Percentiles rank a stretch among this genome's conserved stretches.
Evolutionary conservation across 176 grass and related monocot genomes (phyloP).

Genomic region (Oryza australiensis): DNA sequence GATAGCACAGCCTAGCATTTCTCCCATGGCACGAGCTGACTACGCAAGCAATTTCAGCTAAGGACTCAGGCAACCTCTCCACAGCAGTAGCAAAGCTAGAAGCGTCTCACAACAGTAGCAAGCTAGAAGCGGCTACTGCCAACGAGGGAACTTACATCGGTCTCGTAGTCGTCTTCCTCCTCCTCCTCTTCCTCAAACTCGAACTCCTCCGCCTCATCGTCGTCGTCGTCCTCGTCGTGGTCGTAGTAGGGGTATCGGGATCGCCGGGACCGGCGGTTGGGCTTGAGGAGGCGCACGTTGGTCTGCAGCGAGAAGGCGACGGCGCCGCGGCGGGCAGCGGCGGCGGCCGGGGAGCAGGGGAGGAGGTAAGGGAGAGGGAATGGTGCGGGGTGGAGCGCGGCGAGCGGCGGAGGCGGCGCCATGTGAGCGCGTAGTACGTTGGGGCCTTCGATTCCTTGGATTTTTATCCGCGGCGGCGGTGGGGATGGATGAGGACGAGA

Average conservation of each 20-base stretch:
- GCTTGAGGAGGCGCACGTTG: constrained; percentile 46
- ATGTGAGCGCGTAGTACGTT: constrained; percentile 37
- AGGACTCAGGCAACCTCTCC: background rate
- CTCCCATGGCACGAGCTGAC: background rate
- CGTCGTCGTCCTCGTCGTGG: constrained; percentile 35
- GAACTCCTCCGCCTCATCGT: constrained; percentile 34
- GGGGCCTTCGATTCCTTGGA: constrained; percentile 43
- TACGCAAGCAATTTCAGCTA: constrained; percentile 1
- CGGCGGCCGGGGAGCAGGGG: background rate
- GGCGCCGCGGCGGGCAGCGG: background rate
- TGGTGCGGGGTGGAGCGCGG: background rate
- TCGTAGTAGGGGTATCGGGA: constrained; percentile 61
- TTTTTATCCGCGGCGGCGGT: constrained; percentile 42
- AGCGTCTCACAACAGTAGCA: background rate
- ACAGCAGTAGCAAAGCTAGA: background rate
- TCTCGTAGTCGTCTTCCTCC: constrained; percentile 35
- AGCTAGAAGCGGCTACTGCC: background rate
- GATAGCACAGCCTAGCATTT: background rate
- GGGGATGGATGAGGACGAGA: constrained; percentile 42
- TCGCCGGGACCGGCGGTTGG: constrained; percentile 51
- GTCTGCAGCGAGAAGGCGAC: constrained; percentile 58
- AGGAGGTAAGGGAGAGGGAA: constrained; percentile 8
- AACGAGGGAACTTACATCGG: constrained; percentile 39
- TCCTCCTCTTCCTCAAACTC: constrained; percentile 32
- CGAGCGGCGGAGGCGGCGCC: constrained; percentile 42